phyloP scores from a whole-genome alignment of 306 rosid species.

The Myrica gale region DNA sequence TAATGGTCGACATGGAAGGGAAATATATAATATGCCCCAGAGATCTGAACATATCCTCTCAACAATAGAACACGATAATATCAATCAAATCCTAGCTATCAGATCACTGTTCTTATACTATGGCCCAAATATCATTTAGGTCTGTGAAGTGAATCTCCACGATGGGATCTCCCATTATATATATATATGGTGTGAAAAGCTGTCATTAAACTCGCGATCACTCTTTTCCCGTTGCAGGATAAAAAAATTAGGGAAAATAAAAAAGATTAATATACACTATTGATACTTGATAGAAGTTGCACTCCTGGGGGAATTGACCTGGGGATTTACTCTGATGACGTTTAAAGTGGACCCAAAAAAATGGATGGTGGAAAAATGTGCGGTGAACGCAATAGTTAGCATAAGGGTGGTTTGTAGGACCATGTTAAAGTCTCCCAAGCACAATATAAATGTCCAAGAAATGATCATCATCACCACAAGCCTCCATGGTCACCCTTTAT shows the following conservation, averaged over 20 bases:
- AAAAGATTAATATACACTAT: no score
- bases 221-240: no score
- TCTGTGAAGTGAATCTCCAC: background rate
- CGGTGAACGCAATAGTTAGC: conserved; percentile 23
- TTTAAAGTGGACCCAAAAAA: conserved; percentile 3
- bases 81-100: background rate
- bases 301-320: background rate
- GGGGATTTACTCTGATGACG: background rate
- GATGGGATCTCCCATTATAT: no score
- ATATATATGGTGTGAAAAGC: background rate
- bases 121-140: background rate
- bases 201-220: background rate
- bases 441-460: conserved; percentile 34
- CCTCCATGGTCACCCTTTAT: conserved; percentile 72
- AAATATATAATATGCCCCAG: background rate
- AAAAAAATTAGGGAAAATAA: background rate
- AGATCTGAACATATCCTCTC: background rate
- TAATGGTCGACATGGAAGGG: background rate
- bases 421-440: conserved; percentile 9
- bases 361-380: background rate
- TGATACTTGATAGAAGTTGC: background rate
- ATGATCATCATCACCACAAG: conserved; percentile 54
- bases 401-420: conserved; percentile 36
- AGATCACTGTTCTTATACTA: background rate
- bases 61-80: background rate